phyloP scores from a whole-genome alignment of 176 grass and related monocot species.

The Chloris gayana region DNA sequence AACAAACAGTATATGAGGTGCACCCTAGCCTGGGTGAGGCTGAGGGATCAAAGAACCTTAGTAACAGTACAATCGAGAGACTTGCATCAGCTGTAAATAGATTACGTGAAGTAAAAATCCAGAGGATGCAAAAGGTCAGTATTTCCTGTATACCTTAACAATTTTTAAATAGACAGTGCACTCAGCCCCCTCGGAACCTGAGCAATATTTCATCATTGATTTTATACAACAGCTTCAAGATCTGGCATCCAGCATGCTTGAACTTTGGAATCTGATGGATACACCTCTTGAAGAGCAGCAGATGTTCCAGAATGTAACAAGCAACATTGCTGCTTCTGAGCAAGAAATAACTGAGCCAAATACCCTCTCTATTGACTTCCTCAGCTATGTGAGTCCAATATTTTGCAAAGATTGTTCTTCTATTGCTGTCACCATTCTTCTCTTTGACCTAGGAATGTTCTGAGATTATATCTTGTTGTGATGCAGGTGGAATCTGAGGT shows the following conservation, averaged over 20 bases:
- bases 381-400: constrained; percentile 61
- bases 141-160: constrained; percentile 13
- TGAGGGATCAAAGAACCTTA: constrained; percentile 87
- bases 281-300: constrained; percentile 87
- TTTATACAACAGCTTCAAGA: constrained; percentile 71
- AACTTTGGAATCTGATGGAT: constrained; percentile 95
- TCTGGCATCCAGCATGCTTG: constrained; percentile 78
- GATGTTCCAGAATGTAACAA: constrained; percentile 78
- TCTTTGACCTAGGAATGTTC: constrained; percentile 12
- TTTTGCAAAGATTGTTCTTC: constrained; percentile 20
- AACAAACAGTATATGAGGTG: constrained; percentile 65
- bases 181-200: not conserved
- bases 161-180: not conserved
- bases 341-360: constrained; percentile 81
- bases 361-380: constrained; percentile 68
- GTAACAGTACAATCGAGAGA: constrained; percentile 61
- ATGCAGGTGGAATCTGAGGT: constrained; percentile 88
- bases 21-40: constrained; percentile 72
- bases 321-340: constrained; percentile 76
- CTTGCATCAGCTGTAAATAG: constrained; percentile 54
- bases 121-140: constrained; percentile 85
- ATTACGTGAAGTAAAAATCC: constrained; percentile 70
- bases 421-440: not conserved
- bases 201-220: not conserved
- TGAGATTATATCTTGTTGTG: constrained; percentile 10